Evolutionary conservation across 805 yeast genomes (phyloP).

Genomic region (Schwanniomyces yamadae): DNA sequence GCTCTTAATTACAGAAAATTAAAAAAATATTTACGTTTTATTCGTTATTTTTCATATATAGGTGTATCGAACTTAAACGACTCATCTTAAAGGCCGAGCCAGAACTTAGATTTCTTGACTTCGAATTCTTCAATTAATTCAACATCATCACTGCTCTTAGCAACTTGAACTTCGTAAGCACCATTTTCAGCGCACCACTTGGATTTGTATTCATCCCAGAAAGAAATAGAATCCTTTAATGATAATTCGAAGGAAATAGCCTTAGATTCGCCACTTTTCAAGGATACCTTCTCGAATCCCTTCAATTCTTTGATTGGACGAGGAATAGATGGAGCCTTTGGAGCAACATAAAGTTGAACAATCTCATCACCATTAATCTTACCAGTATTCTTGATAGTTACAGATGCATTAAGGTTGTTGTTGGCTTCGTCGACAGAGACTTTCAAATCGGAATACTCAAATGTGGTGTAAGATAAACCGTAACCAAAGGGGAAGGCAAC

Average conservation of each 20-base stretch:
- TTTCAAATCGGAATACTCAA: constrained; percentile 14
- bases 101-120: constrained; percentile 6
- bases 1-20: too few relatives aligned
- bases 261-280: constrained; percentile 16
- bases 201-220: constrained; percentile 26
- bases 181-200: constrained; percentile 27
- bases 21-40: too few relatives aligned
- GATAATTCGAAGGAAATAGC: constrained; percentile 16
- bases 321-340: constrained; percentile 15
- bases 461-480: constrained; percentile 31
- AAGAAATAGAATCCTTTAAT: constrained; percentile 27
- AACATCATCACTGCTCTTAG: constrained; percentile 20
- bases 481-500: constrained; percentile 35
- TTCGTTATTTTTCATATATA: not conserved
- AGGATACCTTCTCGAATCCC: constrained; percentile 27
- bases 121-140: constrained; percentile 6
- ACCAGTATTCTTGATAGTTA: constrained; percentile 24
- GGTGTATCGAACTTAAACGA: not conserved
- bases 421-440: constrained; percentile 15
- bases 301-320: constrained; percentile 30
- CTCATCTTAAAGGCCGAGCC: constrained; percentile 2
- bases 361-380: constrained; percentile 25
- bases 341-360: constrained; percentile 26
- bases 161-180: constrained; percentile 24
- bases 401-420: constrained; percentile 15